A percentile compares a stretch with the other conserved stretches of the same genome.
phyloP scores from a whole-genome alignment of 2,329 filamentous ascomycete species.

The Alternaria sp. region DNA sequence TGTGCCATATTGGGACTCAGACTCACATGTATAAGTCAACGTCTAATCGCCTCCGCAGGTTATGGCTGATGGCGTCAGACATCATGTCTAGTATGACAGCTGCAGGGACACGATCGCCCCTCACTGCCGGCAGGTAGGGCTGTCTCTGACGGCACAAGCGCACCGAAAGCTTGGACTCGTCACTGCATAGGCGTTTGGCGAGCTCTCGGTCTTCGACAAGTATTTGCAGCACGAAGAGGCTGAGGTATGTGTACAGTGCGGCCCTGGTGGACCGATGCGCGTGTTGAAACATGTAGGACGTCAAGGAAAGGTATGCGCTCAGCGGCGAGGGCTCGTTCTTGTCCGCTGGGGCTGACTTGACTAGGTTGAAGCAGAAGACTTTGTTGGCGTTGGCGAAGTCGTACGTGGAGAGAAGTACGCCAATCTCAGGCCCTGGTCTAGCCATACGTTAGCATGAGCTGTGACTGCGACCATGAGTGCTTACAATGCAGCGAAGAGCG shows the following conservation, averaged over 20 bases:
- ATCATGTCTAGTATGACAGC: conserved; percentile 83
- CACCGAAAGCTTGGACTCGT: conserved; percentile 75
- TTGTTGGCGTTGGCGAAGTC: conserved; percentile 96
- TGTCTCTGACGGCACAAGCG: conserved; percentile 88
- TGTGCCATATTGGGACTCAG: not conserved
- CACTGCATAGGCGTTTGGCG: conserved; percentile 82
- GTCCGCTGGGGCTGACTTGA: conserved; percentile 66
- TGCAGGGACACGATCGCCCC: conserved; percentile 74
- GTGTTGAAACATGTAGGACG: conserved; percentile 92
- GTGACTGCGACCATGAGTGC: conserved; percentile 41
- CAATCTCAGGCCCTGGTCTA: conserved; percentile 81
- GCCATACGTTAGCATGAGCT: conserved; percentile 12
- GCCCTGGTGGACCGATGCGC: conserved; percentile 82
- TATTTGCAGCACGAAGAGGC: conserved; percentile 82
- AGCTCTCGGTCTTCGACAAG: conserved; percentile 83
- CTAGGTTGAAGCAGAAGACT: conserved; percentile 85
- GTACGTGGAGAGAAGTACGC: conserved; percentile 83
- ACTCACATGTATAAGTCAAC: conserved; percentile 76
- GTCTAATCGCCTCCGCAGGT: conserved; percentile 83
- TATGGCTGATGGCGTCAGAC: conserved; percentile 92
- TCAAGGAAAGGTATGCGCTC: conserved; percentile 81
- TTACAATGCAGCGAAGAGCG: conserved; percentile 79
- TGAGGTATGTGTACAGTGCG: conserved; percentile 82
- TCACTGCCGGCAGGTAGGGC: conserved; percentile 79
- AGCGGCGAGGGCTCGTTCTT: conserved; percentile 76